These are phyloP conservation scores for Prillingera fragicola DNA, from an alignment of 1,284 basidiomycete species.

Conservation along the genomic window DNA sequence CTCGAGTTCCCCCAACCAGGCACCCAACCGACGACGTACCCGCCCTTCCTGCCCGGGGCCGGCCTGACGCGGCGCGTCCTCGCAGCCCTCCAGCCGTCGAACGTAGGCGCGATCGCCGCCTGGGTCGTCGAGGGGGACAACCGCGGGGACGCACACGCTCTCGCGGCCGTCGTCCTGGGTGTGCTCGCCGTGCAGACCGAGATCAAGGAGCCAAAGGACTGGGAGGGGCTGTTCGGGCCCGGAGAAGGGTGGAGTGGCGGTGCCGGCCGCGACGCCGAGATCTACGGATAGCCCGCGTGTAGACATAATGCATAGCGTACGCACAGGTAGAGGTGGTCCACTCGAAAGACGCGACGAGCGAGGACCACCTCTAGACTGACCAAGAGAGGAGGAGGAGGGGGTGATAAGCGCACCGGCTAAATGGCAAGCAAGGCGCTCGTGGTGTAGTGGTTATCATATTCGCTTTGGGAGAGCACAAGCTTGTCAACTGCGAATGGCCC, in stretches of 20 bases:
- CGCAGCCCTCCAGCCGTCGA: constrained; percentile 43
- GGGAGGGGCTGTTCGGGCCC: constrained; percentile 43
- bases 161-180: constrained; percentile 56
- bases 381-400: too few species aligned
- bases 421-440: too few species aligned
- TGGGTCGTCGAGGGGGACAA: constrained; percentile 74
- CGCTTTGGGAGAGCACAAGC: too few species aligned
- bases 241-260: constrained; percentile 44
- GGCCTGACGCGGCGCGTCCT: constrained; percentile 65
- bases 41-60: constrained; percentile 59
- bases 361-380: too few species aligned
- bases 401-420: too few species aligned
- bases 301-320: too few species aligned
- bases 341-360: too few species aligned
- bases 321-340: too few species aligned
- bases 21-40: constrained; percentile 43
- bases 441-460: too few species aligned
- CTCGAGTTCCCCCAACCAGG: constrained; percentile 6
- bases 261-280: constrained; percentile 33
- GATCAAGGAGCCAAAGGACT: constrained; percentile 33
- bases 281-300: constrained; percentile 40
- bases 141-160: constrained; percentile 59
- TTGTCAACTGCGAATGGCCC: too few species aligned
- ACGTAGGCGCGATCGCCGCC: constrained; percentile 45
- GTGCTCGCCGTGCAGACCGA: constrained; percentile 45